Percentiles rank a stretch among this genome's conserved stretches.
phyloP scores from a whole-genome alignment of 2,329 filamentous ascomycete genomes.

The Arthrobotrys iridis region DNA sequence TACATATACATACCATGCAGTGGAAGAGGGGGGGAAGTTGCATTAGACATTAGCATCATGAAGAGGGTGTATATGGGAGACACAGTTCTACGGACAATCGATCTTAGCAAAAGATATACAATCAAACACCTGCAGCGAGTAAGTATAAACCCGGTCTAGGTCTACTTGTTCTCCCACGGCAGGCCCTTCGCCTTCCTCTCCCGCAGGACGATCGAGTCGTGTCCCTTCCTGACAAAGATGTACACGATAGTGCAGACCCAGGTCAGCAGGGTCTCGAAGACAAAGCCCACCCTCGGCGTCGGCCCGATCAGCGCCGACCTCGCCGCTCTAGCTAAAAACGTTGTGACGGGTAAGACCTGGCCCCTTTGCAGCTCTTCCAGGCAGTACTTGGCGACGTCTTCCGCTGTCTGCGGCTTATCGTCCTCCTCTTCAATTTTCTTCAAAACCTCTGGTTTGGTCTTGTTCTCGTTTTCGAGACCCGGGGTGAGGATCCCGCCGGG shows the following conservation, averaged over 20 bases:
- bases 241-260: slow-evolving; percentile 68
- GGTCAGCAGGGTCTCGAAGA: slow-evolving; percentile 70
- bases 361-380: slow-evolving; percentile 82
- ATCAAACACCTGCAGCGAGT: not conserved
- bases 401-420: slow-evolving; percentile 67
- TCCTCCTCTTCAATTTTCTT: slow-evolving; percentile 83
- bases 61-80: not conserved
- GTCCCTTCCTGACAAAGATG: slow-evolving; percentile 69
- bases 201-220: slow-evolving; percentile 69
- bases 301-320: slow-evolving; percentile 70
- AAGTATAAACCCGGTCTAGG: not conserved
- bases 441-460: slow-evolving; percentile 81
- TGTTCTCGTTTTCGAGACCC: slow-evolving; percentile 78
- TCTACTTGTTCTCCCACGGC: slow-evolving; percentile 31
- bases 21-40: not conserved
- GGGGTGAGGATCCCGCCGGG: slow-evolving; percentile 84
- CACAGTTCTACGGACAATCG: not conserved
- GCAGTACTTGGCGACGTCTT: slow-evolving; percentile 74
- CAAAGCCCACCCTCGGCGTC: slow-evolving; percentile 65
- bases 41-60: slow-evolving; percentile 18
- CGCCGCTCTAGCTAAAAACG: slow-evolving; percentile 77
- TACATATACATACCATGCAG: not conserved
- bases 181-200: slow-evolving; percentile 69
- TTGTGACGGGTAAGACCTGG: slow-evolving; percentile 80
- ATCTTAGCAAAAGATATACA: not conserved